Evolutionary conservation across 352 stramenopile species (phyloP), one percentile per base, ranked within the genome.

Genomic region (Phytophthora crassamura): DNA sequence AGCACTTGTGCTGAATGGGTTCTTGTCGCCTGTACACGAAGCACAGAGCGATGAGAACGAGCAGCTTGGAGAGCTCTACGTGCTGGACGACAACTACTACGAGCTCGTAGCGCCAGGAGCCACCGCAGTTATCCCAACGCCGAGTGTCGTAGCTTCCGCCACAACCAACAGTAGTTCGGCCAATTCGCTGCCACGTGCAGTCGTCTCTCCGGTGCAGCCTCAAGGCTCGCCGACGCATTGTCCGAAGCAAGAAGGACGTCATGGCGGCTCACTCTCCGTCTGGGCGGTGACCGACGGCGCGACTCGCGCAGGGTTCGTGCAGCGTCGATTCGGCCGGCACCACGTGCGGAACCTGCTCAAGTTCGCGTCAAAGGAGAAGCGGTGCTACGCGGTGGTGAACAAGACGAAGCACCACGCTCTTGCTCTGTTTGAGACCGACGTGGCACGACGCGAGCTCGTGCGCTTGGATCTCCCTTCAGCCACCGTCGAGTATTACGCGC

Each of bases 61-160:
- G 35, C 40, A 42, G 20, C 36, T 71, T 7, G 70, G 53, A 32
- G 48, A 65, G 22, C 36, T 72, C 10, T 80, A 79, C 54, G 59
- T 90, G 2, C 18, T 62, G 2, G 63, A 77, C 16, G 60, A 70
- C 25, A 46, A 36, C 8, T 74, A 69, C 49, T 89, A 84, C 59
- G 82, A 91, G 35, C 69, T 91, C 8, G 78, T 91, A 0, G 69
- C 74, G 15, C 75, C 77, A 9, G 69, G 72, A 20, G 75, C 60
- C 5, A 53, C 32, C 5, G 54, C 38, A 2, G 42, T 72, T 36
- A 20, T 59, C 11, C 22, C 47, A 8, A 71, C 59, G 15, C 38
- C 38, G 11, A 49, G 64, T 25, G 54, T 43, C 1, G 20, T 63
- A 40, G 50, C 39, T 3, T 74, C 64, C 0, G 53, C 54, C 15